Conservation (phyloP, 352 stramenopile genomes). For the Globisporangium carolinianum region DNA sequence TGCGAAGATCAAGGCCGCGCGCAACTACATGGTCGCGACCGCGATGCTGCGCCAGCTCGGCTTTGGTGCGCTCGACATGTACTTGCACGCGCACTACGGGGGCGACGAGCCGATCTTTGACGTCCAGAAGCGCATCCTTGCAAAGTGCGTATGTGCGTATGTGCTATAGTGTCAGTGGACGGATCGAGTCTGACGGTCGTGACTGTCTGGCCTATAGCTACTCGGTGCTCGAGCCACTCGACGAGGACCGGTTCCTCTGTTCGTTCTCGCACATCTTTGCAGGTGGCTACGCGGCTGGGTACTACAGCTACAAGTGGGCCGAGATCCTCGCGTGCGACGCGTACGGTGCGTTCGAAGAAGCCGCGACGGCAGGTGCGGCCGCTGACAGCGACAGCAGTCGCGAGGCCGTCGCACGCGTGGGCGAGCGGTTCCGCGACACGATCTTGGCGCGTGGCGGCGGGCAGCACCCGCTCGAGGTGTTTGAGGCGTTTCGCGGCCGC, state of each 20-base stretch:
- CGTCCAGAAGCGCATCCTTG: slow-evolving; percentile 87
- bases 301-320: slow-evolving; percentile 97
- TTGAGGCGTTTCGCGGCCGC: slow-evolving; percentile 93
- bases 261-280: slow-evolving; percentile 98
- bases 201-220: slow-evolving; percentile 22
- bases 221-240: slow-evolving; percentile 86
- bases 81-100: slow-evolving; percentile 72
- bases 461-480: slow-evolving; percentile 90
- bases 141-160: slow-evolving; percentile 37
- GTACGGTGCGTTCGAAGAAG: slow-evolving; percentile 97
- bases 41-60: slow-evolving; percentile 93
- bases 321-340: slow-evolving; percentile 97
- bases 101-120: slow-evolving; percentile 89
- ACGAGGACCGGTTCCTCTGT: slow-evolving; percentile 97
- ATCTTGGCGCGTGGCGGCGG: slow-evolving; percentile 87
- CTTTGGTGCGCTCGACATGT: slow-evolving; percentile 90
- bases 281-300: slow-evolving; percentile 95
- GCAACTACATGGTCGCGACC: slow-evolving; percentile 94
- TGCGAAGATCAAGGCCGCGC: slow-evolving; percentile 93
- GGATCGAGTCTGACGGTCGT: not conserved
- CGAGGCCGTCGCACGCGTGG: slow-evolving; percentile 71
- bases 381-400: slow-evolving; percentile 24
- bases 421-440: slow-evolving; percentile 91
- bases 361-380: slow-evolving; percentile 23
- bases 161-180: too few species aligned